Base-by-base conservation (phyloP, 176 grass and related monocot genomes). In the Echinochloa phyllopogon region DNA sequence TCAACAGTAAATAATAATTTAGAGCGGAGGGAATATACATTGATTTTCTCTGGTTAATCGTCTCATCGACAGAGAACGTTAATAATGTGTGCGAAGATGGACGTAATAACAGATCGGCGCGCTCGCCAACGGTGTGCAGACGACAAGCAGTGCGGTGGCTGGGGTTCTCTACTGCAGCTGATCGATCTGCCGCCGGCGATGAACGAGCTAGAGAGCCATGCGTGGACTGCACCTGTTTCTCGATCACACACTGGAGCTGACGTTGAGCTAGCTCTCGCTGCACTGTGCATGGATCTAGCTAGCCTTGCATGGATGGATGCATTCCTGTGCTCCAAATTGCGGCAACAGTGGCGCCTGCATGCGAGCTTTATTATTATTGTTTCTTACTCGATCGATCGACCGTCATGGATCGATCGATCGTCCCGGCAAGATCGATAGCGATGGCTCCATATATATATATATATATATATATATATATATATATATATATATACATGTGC, bases 251-350 rank as follows among this genome's bases (percentile, higher is more conserved):
- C 67, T 82, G 67, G 24, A 82, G 24, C 44, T 27, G 59, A 75
- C 47, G 72, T 20, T 14, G 45, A 65, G 58, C 14, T 76, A 65
- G 58, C 14, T 76, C 82, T 74, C 40, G 14, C 4, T 2, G 11
- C 6, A 51, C 78, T 68, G 78, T 68, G 63, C 47, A 36, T 74
- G 62, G 72, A 68, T 84, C 72, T 66, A 44, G 60, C 72, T 43
- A 60, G 16, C 42, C 47, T 64, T 16, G 61, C 61, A 3, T 41
- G 29, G 1, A 0, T 18, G 25, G 47, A 36, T 13, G 43, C 44
- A 3, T 0, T 2, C 45, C 59, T 51, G 63, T 81, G 47, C 78
- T 68, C 47, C 45, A 27, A 53, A 44, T 17, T 36, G 33, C 62
- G 43, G 23, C 23, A 45, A 68, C 24, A 37, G 72, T 15, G n/a